These are phyloP conservation scores for Prunus campanulata DNA, from an alignment of 306 rosid genomes.

Conservation along the genomic window DNA sequence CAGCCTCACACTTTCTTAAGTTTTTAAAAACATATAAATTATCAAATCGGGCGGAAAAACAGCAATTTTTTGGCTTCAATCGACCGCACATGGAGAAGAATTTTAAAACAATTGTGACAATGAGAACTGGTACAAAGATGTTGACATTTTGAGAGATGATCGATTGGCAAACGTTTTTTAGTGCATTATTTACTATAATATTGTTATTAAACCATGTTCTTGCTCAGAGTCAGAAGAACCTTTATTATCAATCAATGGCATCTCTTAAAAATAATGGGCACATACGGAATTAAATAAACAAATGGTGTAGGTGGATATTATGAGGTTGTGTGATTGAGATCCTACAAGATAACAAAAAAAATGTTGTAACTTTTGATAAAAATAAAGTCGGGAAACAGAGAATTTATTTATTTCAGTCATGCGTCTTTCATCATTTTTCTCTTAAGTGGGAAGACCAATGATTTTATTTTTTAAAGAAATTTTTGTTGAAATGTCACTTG, in stretches of 20 bases:
- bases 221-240: constrained; percentile 2
- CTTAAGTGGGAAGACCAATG: background rate
- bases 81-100: background rate
- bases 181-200: background rate
- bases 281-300: background rate
- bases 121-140: background rate
- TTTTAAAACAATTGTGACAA: background rate
- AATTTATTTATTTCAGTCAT: background rate
- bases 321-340: background rate
- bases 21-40: background rate
- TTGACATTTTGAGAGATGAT: constrained; percentile 5
- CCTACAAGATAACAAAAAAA: background rate
- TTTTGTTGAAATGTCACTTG: rapidly evolving
- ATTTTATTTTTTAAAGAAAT: background rate
- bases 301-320: background rate
- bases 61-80: background rate
- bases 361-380: background rate
- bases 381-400: background rate
- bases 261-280: background rate
- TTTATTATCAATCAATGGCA: background rate
- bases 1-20: background rate
- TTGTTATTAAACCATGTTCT: constrained; percentile 17
- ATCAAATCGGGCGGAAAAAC: background rate
- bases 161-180: background rate
- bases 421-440: background rate